These are phyloP conservation scores for Collariella sp. DNA, from an alignment of 495 filamentous ascomycete species.

Conservation along the genomic window DNA sequence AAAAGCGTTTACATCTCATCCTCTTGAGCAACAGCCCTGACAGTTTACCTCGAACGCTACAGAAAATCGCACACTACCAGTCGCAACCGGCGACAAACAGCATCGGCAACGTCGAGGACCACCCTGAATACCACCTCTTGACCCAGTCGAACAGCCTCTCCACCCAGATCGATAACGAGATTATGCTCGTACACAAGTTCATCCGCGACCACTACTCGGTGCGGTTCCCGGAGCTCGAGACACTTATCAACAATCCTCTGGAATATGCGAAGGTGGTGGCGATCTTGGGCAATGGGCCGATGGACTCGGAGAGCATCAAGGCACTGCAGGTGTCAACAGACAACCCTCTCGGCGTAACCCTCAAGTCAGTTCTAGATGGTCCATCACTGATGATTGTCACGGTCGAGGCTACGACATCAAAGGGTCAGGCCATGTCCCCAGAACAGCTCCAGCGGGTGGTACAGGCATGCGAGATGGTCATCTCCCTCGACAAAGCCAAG, in stretches of 20 bases:
- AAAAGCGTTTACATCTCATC: constrained; percentile 42
- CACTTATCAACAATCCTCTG: constrained; percentile 79
- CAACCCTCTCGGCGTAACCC: constrained; percentile 64
- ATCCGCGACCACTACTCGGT: constrained; percentile 91
- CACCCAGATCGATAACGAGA: constrained; percentile 82
- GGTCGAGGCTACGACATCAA: constrained; percentile 86
- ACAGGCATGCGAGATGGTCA: constrained; percentile 76
- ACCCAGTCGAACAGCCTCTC: constrained; percentile 79
- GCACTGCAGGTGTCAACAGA: constrained; percentile 58
- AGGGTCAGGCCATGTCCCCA: constrained; percentile 65
- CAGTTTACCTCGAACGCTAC: constrained; percentile 40
- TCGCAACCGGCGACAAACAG: constrained; percentile 52
- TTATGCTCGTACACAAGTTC: constrained; percentile 89
- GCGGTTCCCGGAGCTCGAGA: constrained; percentile 93
- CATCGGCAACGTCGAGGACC: constrained; percentile 71
- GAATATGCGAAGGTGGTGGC: constrained; percentile 95
- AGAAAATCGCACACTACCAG: constrained; percentile 73
- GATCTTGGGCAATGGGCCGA: constrained; percentile 84
- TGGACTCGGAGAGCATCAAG: constrained; percentile 78
- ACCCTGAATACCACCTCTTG: constrained; percentile 76
- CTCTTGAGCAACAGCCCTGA: constrained; percentile 48
- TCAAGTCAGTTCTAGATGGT: constrained; percentile 74
- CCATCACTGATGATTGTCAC: constrained; percentile 91
- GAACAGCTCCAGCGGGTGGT: constrained; percentile 66
- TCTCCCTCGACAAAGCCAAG: constrained; percentile 81